A percentile compares a stretch with the other conserved stretches of the same genome.
phyloP scores from a whole-genome alignment of 2,329 filamentous ascomycete species.

The Juglanconis sp. region DNA sequence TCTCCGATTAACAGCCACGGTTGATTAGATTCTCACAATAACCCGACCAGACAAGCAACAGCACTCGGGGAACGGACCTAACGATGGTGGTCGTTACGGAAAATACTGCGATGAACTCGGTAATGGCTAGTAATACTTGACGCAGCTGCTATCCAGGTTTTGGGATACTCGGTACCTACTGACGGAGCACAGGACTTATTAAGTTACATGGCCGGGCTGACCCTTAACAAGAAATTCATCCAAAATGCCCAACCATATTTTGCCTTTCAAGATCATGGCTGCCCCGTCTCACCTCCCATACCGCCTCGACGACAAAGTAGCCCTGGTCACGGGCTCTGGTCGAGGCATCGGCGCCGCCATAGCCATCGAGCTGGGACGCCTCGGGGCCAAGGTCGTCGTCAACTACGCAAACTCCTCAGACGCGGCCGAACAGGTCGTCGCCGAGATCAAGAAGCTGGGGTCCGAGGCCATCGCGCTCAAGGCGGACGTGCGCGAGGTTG shows the following conservation, averaged over 20 bases:
- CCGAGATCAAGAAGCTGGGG: slow-evolving; percentile 62
- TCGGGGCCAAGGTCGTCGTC: slow-evolving; percentile 63
- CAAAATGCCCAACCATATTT: neutral
- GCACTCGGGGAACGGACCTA: no score
- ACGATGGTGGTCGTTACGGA: no score
- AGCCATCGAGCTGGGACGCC: slow-evolving; percentile 61
- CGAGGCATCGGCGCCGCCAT: slow-evolving; percentile 66
- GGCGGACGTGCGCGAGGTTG: slow-evolving; percentile 64
- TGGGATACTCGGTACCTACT: no score
- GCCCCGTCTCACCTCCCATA: neutral
- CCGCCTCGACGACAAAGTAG: neutral
- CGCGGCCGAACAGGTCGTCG: slow-evolving; percentile 63
- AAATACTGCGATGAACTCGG: no score
- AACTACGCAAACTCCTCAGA: slow-evolving; percentile 65
- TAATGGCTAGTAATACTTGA: no score
- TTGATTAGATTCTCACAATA: no score
- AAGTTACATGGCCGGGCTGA: no score
- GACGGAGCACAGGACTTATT: no score
- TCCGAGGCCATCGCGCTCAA: slow-evolving; percentile 62
- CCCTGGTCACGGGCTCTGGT: slow-evolving; percentile 31
- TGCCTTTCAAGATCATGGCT: neutral
- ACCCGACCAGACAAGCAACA: no score
- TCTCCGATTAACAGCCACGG: no score
- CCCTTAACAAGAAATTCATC: neutral
- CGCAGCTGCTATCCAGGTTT: no score